Percentiles rank a stretch among this genome's conserved stretches.
Conservation (phyloP, 2,329 filamentous ascomycete genomes). For the Aphanoascus verrucosus region DNA sequence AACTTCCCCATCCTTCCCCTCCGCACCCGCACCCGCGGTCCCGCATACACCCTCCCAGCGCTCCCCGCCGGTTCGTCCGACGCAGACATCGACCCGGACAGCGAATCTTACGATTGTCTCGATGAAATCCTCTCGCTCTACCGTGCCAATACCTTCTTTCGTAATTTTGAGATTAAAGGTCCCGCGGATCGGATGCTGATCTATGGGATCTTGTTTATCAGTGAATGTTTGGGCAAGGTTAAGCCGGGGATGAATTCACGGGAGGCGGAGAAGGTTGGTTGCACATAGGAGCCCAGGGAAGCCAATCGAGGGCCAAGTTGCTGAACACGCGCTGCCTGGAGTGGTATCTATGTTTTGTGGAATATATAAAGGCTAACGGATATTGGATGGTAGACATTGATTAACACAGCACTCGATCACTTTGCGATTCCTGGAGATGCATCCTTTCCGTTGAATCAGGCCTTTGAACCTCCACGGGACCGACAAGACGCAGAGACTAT, state of each 20-base stretch:
- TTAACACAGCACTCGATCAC: conserved; percentile 85
- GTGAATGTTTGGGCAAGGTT: conserved; percentile 81
- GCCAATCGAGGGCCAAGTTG: background rate
- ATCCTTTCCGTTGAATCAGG: conserved; percentile 87
- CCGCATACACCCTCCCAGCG: conserved; percentile 69
- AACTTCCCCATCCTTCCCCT: conserved; percentile 94
- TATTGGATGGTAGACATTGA: conserved; percentile 58
- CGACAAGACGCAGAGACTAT: conserved; percentile 82
- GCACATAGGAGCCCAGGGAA: background rate
- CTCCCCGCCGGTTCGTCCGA: conserved; percentile 48
- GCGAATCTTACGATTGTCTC: conserved; percentile 88
- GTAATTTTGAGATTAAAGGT: conserved; percentile 98
- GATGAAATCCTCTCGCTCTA: conserved; percentile 90
- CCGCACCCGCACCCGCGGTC: conserved; percentile 89
- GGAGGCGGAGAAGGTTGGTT: conserved; percentile 52
- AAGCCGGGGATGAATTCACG: conserved; percentile 58
- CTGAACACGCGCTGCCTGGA: background rate
- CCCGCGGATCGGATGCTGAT: conserved; percentile 88
- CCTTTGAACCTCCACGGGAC: conserved; percentile 80
- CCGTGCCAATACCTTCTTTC: conserved; percentile 96
- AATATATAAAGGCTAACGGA: conserved; percentile 27
- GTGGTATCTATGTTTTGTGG: too few relatives aligned
- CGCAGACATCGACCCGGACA: conserved; percentile 59
- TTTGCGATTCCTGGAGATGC: conserved; percentile 93
- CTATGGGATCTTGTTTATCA: conserved; percentile 92